phyloP scores from a whole-genome alignment of 306 rosid genomes.

The Begonia loranthoides region DNA sequence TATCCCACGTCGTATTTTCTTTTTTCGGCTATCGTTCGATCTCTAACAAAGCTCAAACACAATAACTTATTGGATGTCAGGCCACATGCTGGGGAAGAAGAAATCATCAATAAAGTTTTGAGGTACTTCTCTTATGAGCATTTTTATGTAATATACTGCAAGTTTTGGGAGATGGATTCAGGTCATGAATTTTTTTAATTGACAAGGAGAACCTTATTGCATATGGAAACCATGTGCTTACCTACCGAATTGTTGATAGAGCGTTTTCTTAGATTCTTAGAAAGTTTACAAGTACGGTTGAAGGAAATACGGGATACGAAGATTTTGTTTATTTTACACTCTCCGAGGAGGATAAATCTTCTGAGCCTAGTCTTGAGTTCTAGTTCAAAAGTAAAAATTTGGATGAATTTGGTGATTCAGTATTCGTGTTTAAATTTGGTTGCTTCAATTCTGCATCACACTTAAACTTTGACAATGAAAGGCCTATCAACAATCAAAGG shows the following conservation, averaged over 20 bases:
- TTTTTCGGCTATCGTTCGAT: too few relatives aligned
- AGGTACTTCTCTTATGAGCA: constrained; percentile 99
- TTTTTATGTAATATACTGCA: constrained; percentile 97
- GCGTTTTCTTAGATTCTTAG: constrained; percentile 96
- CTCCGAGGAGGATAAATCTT: constrained; percentile 93
- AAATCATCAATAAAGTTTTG: constrained; percentile 95
- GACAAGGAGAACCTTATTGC: constrained; percentile 95
- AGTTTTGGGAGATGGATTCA: constrained; percentile 99
- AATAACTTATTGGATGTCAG: constrained; percentile 92
- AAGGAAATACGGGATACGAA: constrained; percentile 98
- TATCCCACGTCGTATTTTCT: too few relatives aligned
- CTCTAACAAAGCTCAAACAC: constrained; percentile 86
- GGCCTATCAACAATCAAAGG: too few relatives aligned
- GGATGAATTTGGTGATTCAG: too few relatives aligned
- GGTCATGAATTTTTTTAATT: constrained; percentile 95
- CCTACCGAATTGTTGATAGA: constrained; percentile 97
- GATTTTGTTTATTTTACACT: constrained; percentile 98
- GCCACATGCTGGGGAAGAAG: constrained; percentile 99
- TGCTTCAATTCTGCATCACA: too few relatives aligned
- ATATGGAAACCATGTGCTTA: constrained; percentile 98
- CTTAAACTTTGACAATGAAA: too few relatives aligned
- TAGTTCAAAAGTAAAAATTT: too few relatives aligned
- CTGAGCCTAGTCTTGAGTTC: constrained; percentile 95
- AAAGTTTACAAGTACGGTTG: constrained; percentile 86
- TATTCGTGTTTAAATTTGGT: too few relatives aligned